A percentile compares a stretch with the other conserved stretches of the same genome.
Evolutionary conservation across 441 rosid genomes (phyloP).

Genomic region (Gossypium schwendimanii): DNA sequence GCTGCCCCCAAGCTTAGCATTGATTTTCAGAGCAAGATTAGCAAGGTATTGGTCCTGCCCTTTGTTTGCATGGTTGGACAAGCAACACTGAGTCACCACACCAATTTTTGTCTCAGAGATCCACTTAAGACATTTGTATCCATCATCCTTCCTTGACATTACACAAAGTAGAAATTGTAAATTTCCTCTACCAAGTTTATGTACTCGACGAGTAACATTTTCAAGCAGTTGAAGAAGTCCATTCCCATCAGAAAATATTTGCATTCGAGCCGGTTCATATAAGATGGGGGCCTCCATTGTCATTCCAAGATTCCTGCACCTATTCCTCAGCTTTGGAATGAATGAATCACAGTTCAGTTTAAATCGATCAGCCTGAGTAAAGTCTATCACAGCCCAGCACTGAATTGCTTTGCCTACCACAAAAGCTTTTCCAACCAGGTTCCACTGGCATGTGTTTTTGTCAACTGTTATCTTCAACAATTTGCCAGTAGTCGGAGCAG

Average conservation of each 20-base stretch:
- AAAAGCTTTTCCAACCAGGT: conserved; percentile 52
- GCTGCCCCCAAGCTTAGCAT: conserved; percentile 68
- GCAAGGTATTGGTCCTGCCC: conserved; percentile 42
- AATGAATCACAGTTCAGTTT: conserved; percentile 24
- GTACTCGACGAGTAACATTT: conserved; percentile 15
- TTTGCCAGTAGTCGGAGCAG: conserved; percentile 28
- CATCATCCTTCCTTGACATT: conserved; percentile 50
- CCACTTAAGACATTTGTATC: conserved; percentile 63
- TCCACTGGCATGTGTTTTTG: conserved; percentile 67
- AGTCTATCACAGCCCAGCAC: conserved; percentile 67
- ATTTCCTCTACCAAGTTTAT: conserved; percentile 13
- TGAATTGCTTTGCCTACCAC: conserved; percentile 57
- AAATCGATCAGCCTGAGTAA: conserved; percentile 31
- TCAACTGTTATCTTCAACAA: conserved; percentile 44
- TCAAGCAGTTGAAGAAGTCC: conserved; percentile 34
- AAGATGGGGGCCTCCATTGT: conserved; percentile 41
- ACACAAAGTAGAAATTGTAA: conserved; percentile 60
- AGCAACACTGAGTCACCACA: conserved; percentile 50
- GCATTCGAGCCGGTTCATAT: conserved; percentile 34
- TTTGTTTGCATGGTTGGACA: conserved; percentile 25
- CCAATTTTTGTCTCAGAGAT: conserved; percentile 49
- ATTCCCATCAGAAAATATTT: conserved; percentile 28
- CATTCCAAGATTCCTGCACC: conserved; percentile 57
- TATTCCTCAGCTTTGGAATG: conserved; percentile 32
- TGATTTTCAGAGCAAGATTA: conserved; percentile 50